Evolutionary conservation across 2,329 filamentous ascomycete species (phyloP), one percentile per base, ranked within the genome.

Genomic region (Aspergillus uvarum): DNA sequence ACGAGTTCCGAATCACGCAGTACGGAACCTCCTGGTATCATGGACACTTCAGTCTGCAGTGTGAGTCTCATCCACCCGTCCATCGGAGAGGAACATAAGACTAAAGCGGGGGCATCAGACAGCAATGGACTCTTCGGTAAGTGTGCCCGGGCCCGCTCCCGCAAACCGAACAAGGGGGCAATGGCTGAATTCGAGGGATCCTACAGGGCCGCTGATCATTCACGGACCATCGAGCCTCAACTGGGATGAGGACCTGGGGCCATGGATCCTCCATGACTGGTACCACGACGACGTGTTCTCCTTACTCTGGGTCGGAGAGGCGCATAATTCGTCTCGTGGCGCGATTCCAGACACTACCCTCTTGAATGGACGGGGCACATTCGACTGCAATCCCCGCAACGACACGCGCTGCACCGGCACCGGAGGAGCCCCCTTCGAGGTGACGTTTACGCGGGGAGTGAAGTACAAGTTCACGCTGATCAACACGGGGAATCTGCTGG

Each of bases 121-220:
- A 47, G 14, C 14, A 47, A 47, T 47, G 42, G 42, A 21, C 14
- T 47, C 19, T 21, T n/a, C 19, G 42, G 42, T 47, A 21, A 47
- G 42, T 16, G 19, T 16, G 14, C 19, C 14, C 12, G n/a, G 42
- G 14, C 19, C 14, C 42, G 42, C 42, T 47, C 19, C 42, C 42
- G 14, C 42, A 16, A 47, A 14, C 14, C 5, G 14, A 47, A 47
- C 14, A 47, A 47, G 42, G 5, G 19, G 19, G 19, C 19, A 47
- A 47, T 47, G 19, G 19, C 42, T 31, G 51, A 72, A 74, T 16
- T 73, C 71, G 66, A 79, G 87, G 58, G 87, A 87, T 1, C 73
- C 88, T 0, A 77, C 83, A 31, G 87, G 87, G 0, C 80, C 80
- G 3, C 83, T 90, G 35, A 74, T 88, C 1, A 74, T 79, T 38